Evolutionary conservation across 176 grass and related monocot species (phyloP).

Genomic region (Aegilops bicornis): DNA sequence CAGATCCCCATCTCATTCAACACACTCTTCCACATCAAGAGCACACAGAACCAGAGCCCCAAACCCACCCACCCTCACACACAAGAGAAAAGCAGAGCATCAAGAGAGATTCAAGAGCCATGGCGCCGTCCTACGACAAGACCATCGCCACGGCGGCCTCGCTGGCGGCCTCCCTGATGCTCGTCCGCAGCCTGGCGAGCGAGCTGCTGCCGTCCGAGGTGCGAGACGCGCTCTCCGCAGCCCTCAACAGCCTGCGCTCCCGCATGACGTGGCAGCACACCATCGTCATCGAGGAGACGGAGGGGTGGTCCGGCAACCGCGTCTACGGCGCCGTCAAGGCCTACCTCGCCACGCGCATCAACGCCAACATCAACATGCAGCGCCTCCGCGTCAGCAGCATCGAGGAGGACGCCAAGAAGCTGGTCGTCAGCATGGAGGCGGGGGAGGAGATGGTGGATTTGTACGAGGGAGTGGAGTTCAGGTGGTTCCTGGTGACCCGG

Average conservation of each 20-base stretch:
- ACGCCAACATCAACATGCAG: conserved; percentile 2
- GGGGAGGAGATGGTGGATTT: conserved; percentile 55
- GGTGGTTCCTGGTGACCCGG: conserved; percentile 12
- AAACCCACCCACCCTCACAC: not conserved
- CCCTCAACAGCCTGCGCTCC: conserved; percentile 36
- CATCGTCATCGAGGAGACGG: conserved; percentile 57
- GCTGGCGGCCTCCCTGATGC: conserved; percentile 43
- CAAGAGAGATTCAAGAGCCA: conserved; percentile 17
- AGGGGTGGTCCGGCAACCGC: conserved; percentile 39
- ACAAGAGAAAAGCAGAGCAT: not conserved
- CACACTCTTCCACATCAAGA: not conserved
- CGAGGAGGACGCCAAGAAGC: conserved; percentile 11
- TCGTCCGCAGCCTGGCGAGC: conserved; percentile 43
- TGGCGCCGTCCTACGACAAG: conserved; percentile 48
- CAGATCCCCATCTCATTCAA: not conserved
- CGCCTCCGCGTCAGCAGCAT: conserved; percentile 31
- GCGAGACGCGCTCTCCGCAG: conserved; percentile 21
- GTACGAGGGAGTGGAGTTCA: conserved; percentile 37
- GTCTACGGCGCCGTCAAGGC: conserved; percentile 27
- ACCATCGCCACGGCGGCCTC: conserved; percentile 49
- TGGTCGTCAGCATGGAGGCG: conserved; percentile 39
- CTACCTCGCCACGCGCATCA: conserved; percentile 42
- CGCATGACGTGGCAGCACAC: conserved; percentile 42
- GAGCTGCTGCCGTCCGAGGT: conserved; percentile 52
- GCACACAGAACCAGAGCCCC: not conserved